Base-by-base conservation (phyloP, 108 stramenopile genomes). In the Stephanodiscus triporus region DNA sequence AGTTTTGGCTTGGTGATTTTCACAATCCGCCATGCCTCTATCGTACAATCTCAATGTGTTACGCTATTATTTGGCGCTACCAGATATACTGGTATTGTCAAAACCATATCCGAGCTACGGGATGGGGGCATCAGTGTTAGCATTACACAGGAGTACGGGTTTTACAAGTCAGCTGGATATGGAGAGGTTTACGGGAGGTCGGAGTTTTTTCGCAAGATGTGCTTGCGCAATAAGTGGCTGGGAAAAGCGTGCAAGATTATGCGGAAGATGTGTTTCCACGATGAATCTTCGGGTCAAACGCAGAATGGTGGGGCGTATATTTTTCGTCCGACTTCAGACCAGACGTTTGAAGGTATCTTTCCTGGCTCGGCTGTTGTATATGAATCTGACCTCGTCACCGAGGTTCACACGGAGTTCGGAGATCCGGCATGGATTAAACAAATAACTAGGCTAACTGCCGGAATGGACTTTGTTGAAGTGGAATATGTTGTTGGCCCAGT, bases 291-390 rank as follows among this genome's bases (percentile, higher is more conserved):
- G 83, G 70, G 20, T 20, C 81, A 50, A 66, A 3, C 54, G 56
- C 24, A 92, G 94, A 73, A 92, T 73, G 93, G 93, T 9, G 98
- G 98, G 26, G 98, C 98, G 1, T 99, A 99, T 73, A 95, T 99
- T 20, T 97, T 99, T 68, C 86, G 98, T 59, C 96, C 97, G 14
- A 84, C 84, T 72, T 67, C 77, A 10, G 84, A 88, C 65, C 80
- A 80, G 66, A 63, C 59, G 32, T 50, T 74, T 1, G 66, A 74
- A n/a, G 43, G 62, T n/a, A 23, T 87, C 11, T 5, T 0, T 34
- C 16, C 60, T 13, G 22, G 27, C 16, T 69, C 68, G 30, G 63
- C 75, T 9, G 42, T 24, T 38, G 49, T 74, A 19, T 65, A 66
- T 26, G 55, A 76, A 37, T 68, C 66, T 26, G 84, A 77, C 29